A percentile compares a stretch with the other conserved stretches of the same genome.
Conservation (phyloP, 768 basidiomycete species). For the Sporobolomyces pararoseus region DNA sequence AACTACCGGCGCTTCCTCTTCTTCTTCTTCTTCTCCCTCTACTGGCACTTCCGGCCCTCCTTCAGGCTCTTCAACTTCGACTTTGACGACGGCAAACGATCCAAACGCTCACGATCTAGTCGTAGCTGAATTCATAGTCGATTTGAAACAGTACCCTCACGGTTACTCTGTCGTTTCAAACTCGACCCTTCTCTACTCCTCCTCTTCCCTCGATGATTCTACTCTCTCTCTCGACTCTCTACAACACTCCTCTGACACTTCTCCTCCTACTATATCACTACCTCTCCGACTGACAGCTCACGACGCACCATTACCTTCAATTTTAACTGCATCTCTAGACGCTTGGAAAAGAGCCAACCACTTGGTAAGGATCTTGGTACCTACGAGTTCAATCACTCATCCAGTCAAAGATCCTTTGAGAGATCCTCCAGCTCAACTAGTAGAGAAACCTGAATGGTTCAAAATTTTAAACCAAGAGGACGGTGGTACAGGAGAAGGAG, state of each 20-base stretch:
- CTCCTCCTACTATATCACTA: background rate
- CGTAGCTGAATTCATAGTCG: conserved; percentile 72
- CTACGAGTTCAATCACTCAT: conserved; percentile 74
- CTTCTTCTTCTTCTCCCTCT: background rate
- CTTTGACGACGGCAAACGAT: conserved; percentile 49
- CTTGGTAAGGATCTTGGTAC: conserved; percentile 69
- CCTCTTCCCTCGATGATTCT: conserved; percentile 53
- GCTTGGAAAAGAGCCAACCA: conserved; percentile 59
- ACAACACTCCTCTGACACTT: background rate
- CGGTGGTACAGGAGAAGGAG: too few species aligned
- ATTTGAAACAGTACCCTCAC: conserved; percentile 71
- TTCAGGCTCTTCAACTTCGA: too few species aligned
- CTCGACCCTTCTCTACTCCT: background rate
- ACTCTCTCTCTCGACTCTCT: conserved; percentile 16
- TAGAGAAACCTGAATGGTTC: conserved; percentile 55
- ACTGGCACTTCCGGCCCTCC: conserved; percentile 18
- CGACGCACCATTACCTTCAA: conserved; percentile 68
- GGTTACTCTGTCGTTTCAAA: conserved; percentile 60
- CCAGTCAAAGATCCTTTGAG: conserved; percentile 78
- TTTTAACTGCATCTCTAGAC: conserved; percentile 57
- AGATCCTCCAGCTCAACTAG: conserved; percentile 57
- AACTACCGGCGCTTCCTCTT: background rate
- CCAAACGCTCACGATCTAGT: conserved; percentile 63
- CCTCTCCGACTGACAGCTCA: conserved; percentile 57
- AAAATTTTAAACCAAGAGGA: conserved; percentile 61